Percentiles rank a stretch among this genome's conserved stretches.
Conservation (phyloP, 345 rosid species). For the Salix brachista region DNA sequence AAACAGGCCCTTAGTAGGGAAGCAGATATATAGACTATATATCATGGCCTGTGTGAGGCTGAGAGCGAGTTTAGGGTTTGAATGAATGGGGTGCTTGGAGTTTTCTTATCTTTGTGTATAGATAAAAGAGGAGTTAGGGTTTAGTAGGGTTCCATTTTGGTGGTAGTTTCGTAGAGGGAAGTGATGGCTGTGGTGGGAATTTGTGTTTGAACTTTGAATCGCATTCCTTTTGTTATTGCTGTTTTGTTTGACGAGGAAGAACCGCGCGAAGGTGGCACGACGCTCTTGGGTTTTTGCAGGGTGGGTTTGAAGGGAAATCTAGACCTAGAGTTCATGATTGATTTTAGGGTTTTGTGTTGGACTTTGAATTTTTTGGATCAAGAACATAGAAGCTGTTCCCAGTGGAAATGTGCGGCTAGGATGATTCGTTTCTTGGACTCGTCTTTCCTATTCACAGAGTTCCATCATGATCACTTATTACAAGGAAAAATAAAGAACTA, state of each 20-base stretch:
- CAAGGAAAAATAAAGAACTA: not conserved
- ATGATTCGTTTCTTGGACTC: not conserved
- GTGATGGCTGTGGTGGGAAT: not conserved
- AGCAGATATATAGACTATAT: not conserved
- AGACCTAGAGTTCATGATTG: not conserved
- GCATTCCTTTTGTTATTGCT: not conserved
- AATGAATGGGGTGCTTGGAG: not conserved
- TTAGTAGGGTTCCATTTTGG: constrained; percentile 1
- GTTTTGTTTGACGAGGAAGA: not conserved
- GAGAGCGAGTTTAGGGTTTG: not conserved
- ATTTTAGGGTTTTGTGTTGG: constrained; percentile 14
- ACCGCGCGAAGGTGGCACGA: not conserved
- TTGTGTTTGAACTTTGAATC: not conserved
- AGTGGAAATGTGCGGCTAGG: not conserved
- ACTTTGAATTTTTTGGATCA: constrained; percentile 2
- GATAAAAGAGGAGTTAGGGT: constrained; percentile 1
- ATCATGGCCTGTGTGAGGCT: not conserved
- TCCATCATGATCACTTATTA: not conserved
- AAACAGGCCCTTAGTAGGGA: too few species aligned
- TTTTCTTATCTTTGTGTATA: not conserved
- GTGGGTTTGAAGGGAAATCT: not conserved
- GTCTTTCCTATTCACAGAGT: not conserved
- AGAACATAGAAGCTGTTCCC: constrained; percentile 1
- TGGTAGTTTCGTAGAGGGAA: not conserved
- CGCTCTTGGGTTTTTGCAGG: not conserved